A percentile compares a stretch with the other conserved stretches of the same genome.
Conservation (phyloP, 192 early-diverging fungal species). For the Phlyctochytrium arcticum region DNA sequence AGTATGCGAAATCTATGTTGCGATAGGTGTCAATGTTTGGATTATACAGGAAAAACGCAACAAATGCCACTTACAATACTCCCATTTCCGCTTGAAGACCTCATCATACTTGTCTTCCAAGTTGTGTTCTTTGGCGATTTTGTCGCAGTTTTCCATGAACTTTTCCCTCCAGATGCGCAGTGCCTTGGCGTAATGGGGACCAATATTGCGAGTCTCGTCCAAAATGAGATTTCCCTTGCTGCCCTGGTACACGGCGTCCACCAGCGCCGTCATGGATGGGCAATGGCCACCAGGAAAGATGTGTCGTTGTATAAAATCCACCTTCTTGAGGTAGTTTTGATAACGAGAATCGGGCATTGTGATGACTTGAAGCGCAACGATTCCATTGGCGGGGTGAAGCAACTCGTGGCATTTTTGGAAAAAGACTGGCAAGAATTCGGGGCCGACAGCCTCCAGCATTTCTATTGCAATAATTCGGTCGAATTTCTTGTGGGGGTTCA, state of each 20-base stretch:
- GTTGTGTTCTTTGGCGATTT: constrained; percentile 31
- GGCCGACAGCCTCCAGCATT: constrained; percentile 75
- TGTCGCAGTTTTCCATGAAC: constrained; percentile 56
- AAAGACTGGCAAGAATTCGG: constrained; percentile 59
- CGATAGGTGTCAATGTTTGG: neutral
- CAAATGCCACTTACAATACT: constrained; percentile 51
- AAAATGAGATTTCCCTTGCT: constrained; percentile 52
- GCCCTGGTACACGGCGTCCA: constrained; percentile 49
- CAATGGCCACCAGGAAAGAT: constrained; percentile 75
- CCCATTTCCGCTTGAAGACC: constrained; percentile 70
- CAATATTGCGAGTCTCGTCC: constrained; percentile 59
- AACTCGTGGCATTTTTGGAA: constrained; percentile 56
- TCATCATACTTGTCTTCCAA: constrained; percentile 42
- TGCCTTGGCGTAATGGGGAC: constrained; percentile 67
- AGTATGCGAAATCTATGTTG: constrained; percentile 65
- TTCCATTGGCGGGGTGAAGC: constrained; percentile 51
- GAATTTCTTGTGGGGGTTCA: constrained; percentile 49
- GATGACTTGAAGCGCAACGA: constrained; percentile 61
- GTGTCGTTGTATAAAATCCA: constrained; percentile 72
- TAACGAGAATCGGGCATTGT: constrained; percentile 68
- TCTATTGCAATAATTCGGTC: constrained; percentile 68
- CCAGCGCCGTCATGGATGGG: constrained; percentile 58
- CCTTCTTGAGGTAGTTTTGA: constrained; percentile 47
- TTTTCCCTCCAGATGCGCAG: constrained; percentile 64
- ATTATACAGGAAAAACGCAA: neutral